Evolutionary conservation across 2,329 filamentous ascomycete genomes (phyloP), one percentile per base, ranked within the genome.

Genomic region (Hypomyces perniciosus): DNA sequence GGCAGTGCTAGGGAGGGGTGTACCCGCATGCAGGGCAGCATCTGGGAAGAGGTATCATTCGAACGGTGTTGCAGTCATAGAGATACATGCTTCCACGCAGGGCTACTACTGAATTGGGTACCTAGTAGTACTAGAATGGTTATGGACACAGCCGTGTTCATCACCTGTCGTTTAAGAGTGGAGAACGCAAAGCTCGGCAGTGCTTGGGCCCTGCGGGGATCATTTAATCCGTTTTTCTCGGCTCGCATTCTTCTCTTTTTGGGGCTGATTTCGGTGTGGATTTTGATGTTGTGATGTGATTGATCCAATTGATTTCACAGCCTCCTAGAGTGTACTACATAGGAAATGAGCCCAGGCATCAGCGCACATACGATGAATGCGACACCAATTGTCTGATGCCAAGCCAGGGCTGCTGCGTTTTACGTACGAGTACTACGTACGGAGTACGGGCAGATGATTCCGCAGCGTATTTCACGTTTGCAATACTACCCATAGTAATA

Each of bases 251-350:
- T 48, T 42, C 44, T 44, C 29, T 40, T 33, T 39, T 20, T 43
- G 12, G 8, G 35, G 6, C 12, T 46, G 20, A 13, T 29, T 29
- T 28, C 40, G 26, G 29, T 27, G 42, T 12, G 5, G 35, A 10
- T 38, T 28, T 30, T 27, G n/a, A 46, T 51, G 49, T 35, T 46
- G 49, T 46, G 43, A 51, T 31, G 43, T 46, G 38, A 41, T 37
- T 35, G 47, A 44, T 13, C 44, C 47, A 40, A 8, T 49, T 20
- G 20, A 20, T 20, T 20, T 20, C 20, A 20, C 20, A 20, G 20
- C 20, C 20, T 20, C 20, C 20, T 20, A n/a, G n/a, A n/a, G n/a
- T n/a, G 20, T 20, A 20, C 20, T 20, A 20, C n/a, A n/a, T n/a
- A 20, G 20, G 20, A 2, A 20, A 20, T 20, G 20, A 20, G 20